Evolutionary conservation across 208 protist genomes (phyloP), one percentile per base, ranked within the genome.

Genomic region (Wallacemonas sp.): DNA sequence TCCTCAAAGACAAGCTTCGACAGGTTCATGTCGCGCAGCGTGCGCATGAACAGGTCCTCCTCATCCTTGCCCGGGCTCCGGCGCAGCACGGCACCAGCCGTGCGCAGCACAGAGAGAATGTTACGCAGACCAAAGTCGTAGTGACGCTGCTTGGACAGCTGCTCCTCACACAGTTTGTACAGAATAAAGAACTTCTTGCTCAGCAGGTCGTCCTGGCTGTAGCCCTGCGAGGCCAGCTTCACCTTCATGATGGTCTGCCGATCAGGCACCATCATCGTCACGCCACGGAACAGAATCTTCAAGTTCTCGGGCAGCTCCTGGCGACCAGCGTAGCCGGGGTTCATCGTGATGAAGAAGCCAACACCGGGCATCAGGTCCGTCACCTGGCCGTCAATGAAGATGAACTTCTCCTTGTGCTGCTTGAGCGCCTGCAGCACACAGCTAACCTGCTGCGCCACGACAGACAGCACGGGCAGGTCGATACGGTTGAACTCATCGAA

Each of bases 211-310:
- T 97, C 86, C 62, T 97, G 79, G 58, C 94, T 93, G 79, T 97
- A 97, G 19, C 95, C 95, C 63, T 93, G 86, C 22, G 93, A 93
- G 27, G 90, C 93, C 34, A 98, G 83, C 76, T 97, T 97, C 59
- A 97, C 93, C 83, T 94, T 95, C 91, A 99, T 99, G 75, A 99
- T 99, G 27, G 98, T 96, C 78, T 97, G 86, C 21, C 92, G 78
- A 83, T 99, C 97, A n/a, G 98, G 98, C 69, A 99, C 96, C 97
- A 99, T 99, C 97, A 99, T 99, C 19, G 96, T 97, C 55, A 99
- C 97, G 73, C 93, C 92, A 79, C 98, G 92, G 91, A 99, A 99
- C 33, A 98, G 88, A 70, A 98, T 95, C 82, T 99, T 99, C 32
- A 99, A 73, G 81, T 99, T 99, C 83, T 99, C 98, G 19, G 97